These are phyloP conservation scores for Blastocladiella britannica DNA, from an alignment of 192 early-diverging fungal species.

Conservation along the genomic window DNA sequence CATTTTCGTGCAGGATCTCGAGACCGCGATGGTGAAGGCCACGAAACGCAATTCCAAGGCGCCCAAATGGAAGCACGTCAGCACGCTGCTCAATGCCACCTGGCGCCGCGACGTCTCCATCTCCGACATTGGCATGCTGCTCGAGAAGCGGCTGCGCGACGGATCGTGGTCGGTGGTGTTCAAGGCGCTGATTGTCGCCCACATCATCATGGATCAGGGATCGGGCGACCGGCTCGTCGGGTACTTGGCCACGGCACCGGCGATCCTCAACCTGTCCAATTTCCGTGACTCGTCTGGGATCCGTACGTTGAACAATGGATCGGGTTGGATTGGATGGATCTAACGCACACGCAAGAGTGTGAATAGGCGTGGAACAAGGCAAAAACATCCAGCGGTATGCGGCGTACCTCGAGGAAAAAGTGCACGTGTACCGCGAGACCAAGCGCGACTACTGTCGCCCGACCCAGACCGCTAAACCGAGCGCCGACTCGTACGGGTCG, in stretches of 20 bases:
- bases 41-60: constrained; percentile 24
- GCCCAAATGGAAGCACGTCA: constrained; percentile 28
- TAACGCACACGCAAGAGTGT: too few species aligned
- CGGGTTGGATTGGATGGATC: too few species aligned
- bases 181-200: constrained; percentile 25
- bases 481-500: constrained; percentile 17
- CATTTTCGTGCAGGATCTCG: constrained; percentile 7
- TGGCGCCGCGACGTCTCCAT: constrained; percentile 16
- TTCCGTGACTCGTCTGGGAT: constrained; percentile 25
- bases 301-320: too few species aligned
- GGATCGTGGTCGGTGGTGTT: constrained; percentile 27
- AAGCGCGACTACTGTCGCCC: constrained; percentile 22
- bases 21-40: constrained; percentile 29
- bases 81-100: constrained; percentile 23
- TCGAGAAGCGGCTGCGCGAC: constrained; percentile 24
- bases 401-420: constrained; percentile 22
- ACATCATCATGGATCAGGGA: constrained; percentile 25
- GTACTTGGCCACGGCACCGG: constrained; percentile 15
- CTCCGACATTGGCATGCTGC: constrained; percentile 22
- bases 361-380: constrained; percentile 22
- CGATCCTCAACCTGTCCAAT: constrained; percentile 19
- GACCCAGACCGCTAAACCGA: constrained; percentile 14
- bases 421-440: constrained; percentile 20
- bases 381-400: constrained; percentile 27
- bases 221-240: constrained; percentile 17